These are phyloP conservation scores for Eudorina sp. DNA, from an alignment of 139 green algal species.

Conservation along the genomic window DNA sequence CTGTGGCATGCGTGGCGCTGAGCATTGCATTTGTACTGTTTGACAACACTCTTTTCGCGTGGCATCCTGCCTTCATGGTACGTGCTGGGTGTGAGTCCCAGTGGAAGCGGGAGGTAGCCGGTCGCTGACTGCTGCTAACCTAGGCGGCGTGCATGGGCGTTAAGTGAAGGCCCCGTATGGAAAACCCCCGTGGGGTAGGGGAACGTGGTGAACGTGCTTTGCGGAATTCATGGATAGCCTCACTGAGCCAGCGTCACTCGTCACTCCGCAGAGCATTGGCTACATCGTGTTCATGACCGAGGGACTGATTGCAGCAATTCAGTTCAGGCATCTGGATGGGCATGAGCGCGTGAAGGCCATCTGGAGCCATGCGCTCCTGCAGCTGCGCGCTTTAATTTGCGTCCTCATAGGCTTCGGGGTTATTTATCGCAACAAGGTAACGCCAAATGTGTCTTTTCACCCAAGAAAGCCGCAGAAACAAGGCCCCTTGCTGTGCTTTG, in stretches of 20 bases:
- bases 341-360: constrained; percentile 58
- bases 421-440: constrained; percentile 78
- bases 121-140: too few relatives aligned
- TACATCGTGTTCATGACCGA: constrained; percentile 66
- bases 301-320: constrained; percentile 53
- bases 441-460: neutral
- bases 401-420: constrained; percentile 66
- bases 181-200: too few relatives aligned
- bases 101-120: too few relatives aligned
- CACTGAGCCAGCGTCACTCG: too few relatives aligned
- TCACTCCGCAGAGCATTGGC: constrained; percentile 35
- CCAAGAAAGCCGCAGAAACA: too few relatives aligned
- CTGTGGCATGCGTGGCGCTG: neutral
- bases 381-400: constrained; percentile 53
- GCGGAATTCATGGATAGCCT: too few relatives aligned
- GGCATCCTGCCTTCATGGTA: constrained; percentile 66
- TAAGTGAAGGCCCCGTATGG: neutral
- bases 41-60: constrained; percentile 60
- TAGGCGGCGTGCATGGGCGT: too few relatives aligned
- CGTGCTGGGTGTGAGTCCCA: neutral
- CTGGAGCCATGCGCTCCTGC: constrained; percentile 57
- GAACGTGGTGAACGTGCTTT: too few relatives aligned
- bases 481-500: too few relatives aligned
- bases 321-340: constrained; percentile 56
- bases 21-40: constrained; percentile 46